phyloP scores from a whole-genome alignment of 2,329 filamentous ascomycete species.

The Monilinia vaccinii-corymbosi region DNA sequence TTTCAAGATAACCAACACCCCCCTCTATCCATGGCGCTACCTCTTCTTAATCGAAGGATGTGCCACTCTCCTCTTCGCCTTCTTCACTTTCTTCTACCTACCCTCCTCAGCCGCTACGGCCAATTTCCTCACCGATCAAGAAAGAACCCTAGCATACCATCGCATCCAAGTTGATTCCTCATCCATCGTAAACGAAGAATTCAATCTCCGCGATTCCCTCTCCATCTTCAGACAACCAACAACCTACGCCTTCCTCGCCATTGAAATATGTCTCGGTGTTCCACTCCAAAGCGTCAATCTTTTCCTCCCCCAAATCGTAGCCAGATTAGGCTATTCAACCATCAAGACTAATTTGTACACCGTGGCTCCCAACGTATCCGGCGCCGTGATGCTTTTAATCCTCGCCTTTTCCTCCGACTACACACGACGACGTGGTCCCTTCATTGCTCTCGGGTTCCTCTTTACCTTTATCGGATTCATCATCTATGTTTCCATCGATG shows the following conservation, averaged over 20 bases:
- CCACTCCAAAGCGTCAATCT: slow-evolving; percentile 46
- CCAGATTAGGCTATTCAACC: slow-evolving; percentile 38
- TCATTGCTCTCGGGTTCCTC: slow-evolving; percentile 63
- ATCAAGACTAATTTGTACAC: slow-evolving; percentile 70
- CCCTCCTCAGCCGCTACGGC: slow-evolving; percentile 28
- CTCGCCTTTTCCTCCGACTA: slow-evolving; percentile 64
- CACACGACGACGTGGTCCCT: slow-evolving; percentile 40
- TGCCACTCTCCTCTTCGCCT: slow-evolving; percentile 19
- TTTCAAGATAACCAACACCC: slow-evolving; percentile 45
- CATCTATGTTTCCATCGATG: slow-evolving; percentile 62
- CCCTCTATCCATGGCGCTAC: slow-evolving; percentile 42
- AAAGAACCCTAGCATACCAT: slow-evolving; percentile 29
- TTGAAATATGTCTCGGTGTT: slow-evolving; percentile 51
- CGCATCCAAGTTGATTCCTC: slow-evolving; percentile 49
- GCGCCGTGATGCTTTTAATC: slow-evolving; percentile 62
- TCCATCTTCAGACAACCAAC: slow-evolving; percentile 42
- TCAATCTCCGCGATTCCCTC: slow-evolving; percentile 42
- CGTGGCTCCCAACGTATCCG: slow-evolving; percentile 69
- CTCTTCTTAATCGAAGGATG: slow-evolving; percentile 40
- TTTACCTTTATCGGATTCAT: slow-evolving; percentile 72
- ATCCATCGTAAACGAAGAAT: slow-evolving; percentile 45
- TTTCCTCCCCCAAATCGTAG: slow-evolving; percentile 47
- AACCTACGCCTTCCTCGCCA: slow-evolving; percentile 37
- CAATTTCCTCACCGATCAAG: slow-evolving; percentile 26
- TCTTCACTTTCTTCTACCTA: slow-evolving; percentile 32